Conservation (phyloP, 2,329 filamentous ascomycete genomes). For the Beauveria caledonica region DNA sequence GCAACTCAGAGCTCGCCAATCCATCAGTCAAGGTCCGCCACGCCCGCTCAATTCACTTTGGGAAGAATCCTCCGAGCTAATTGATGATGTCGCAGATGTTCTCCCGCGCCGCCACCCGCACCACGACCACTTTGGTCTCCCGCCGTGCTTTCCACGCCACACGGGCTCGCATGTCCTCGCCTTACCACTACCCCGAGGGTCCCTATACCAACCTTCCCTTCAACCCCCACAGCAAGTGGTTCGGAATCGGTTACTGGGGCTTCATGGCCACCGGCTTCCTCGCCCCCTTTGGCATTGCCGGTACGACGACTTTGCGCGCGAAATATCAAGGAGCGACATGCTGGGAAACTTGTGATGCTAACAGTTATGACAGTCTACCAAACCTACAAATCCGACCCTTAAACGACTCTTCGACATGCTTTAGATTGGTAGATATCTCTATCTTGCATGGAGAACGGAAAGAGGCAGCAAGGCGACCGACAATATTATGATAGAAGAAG, state of each 20-base stretch:
- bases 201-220: conserved; percentile 93
- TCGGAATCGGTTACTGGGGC: conserved; percentile 72
- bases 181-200: conserved; percentile 98
- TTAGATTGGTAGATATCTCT: not conserved
- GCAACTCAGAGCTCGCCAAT: conserved; percentile 6
- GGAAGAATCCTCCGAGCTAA: conserved; percentile 23
- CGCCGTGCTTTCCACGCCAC: conserved; percentile 94
- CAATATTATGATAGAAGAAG: conserved; percentile 11
- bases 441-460: not conserved
- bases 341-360: conserved; percentile 11
- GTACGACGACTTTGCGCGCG: conserved; percentile 29
- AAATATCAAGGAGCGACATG: not conserved
- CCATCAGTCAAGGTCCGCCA: conserved; percentile 11
- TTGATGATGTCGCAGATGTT: conserved; percentile 61
- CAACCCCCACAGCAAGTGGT: conserved; percentile 86
- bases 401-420: conserved; percentile 16
- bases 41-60: not conserved
- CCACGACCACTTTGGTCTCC: conserved; percentile 62
- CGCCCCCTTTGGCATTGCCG: conserved; percentile 54
- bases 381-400: conserved; percentile 32
- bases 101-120: conserved; percentile 59
- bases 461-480: not conserved
- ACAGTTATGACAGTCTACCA: conserved; percentile 36
- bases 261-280: conserved; percentile 54
- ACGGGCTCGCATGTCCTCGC: conserved; percentile 74